Percentiles rank a stretch among this genome's conserved stretches.
Evolutionary conservation across 176 grass and related monocot genomes (phyloP).

Genomic region (Ampelocalamus luodianensis): DNA sequence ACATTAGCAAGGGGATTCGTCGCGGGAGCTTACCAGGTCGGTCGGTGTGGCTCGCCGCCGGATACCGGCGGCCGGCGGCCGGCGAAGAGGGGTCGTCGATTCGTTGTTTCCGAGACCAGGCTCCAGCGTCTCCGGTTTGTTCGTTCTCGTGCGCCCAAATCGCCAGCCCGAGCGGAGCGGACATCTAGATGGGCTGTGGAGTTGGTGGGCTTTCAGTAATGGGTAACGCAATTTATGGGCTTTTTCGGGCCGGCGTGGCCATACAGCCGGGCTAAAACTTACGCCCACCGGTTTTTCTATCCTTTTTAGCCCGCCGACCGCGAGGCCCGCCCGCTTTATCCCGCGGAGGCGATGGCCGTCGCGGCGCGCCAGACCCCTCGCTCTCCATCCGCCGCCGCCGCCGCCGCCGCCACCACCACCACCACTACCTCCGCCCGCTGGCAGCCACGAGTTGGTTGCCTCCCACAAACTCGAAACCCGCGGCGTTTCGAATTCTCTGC

Average conservation of each 20-base stretch:
- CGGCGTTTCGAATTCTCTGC: background rate
- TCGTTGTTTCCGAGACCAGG: background rate
- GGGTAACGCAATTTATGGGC: rapidly evolving
- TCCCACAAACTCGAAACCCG: background rate
- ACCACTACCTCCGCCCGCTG: too few relatives aligned
- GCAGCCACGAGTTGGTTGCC: too few relatives aligned
- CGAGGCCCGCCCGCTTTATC: background rate
- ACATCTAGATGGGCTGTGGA: background rate
- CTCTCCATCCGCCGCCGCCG: background rate
- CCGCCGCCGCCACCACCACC: too few relatives aligned
- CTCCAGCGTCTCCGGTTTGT: background rate
- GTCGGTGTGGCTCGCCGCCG: background rate
- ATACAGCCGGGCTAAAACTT: background rate
- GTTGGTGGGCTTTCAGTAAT: background rate
- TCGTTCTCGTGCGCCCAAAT: background rate
- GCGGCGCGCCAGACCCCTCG: background rate
- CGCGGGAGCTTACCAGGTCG: background rate
- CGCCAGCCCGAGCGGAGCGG: background rate
- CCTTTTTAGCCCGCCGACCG: background rate
- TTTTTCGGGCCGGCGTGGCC: background rate
- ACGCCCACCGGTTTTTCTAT: background rate
- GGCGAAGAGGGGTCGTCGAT: background rate
- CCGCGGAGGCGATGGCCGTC: background rate
- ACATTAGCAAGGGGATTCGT: background rate
- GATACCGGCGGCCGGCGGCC: background rate